Base-by-base conservation (phyloP, 2,329 filamentous ascomycete species). In the Chrysosporium keratinophilum region DNA sequence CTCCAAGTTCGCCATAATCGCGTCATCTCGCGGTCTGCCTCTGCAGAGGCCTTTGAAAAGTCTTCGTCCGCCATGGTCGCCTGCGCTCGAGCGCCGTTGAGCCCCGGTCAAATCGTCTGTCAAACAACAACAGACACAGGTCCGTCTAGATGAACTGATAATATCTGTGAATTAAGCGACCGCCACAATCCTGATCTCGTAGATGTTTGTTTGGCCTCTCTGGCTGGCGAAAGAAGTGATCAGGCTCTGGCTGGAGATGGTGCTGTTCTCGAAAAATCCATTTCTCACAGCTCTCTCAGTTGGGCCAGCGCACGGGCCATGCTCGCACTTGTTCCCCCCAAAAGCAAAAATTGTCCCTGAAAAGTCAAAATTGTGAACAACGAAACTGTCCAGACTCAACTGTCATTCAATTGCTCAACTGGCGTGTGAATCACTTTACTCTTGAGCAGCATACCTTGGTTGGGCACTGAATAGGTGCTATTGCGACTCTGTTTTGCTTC, bases 1-100 rank as follows among this genome's bases (percentile, higher is more conserved):
- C 83, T 83, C 82, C 88, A 94, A 63, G 90, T 88, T 71, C 91
- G 87, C 91, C 93, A 98, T 62, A 96, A 81, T 67, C 87, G 83
- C 60, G 81, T 78, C 64, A 70, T 69, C 61, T 72, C 69, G 60
- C 65, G 66, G 56, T 69, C 65, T 53, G 68, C 67, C 35, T 72
- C 70, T 33, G 62, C 64, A 54, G 67, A 67, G 55, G 64, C 61
- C 51, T 61, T 55, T 34, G 66, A 64, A 33, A 63, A 66, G 39
- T 71, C 69, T 19, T 69, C 69, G 51, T 73, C 70, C 23, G 56
- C 58, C 70, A 72, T 72, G 56, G 45, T 58, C 17, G 44, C 52
- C 28, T 39, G 49, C 40, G 23, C 37, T 33, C 15, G 11, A 34
- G 19, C 35, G 41, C 19, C 28, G 43, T 20, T 23, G 20, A 47